Base-by-base conservation (phyloP, 2,329 filamentous ascomycete species). In the Ophiostoma sp. region DNA sequence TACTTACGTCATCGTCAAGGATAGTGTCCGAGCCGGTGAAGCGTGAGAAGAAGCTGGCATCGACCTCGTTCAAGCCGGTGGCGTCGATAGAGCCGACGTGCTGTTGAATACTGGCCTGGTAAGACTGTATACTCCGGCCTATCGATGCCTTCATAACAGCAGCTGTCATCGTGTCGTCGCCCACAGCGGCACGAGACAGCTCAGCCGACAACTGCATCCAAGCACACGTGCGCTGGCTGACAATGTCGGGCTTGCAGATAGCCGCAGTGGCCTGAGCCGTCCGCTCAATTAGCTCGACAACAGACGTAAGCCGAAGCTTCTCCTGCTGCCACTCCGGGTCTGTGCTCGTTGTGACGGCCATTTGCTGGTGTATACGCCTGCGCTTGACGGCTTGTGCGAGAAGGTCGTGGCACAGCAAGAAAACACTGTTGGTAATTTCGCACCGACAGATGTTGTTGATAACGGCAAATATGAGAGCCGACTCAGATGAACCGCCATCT, bases 401-500 rank as follows among this genome's bases (percentile, higher is more conserved):
- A 13, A 65, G 62, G 17, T 65, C 62, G 62, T 65, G 62, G 33
- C 62, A 65, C 35, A 65, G 35, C 62, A 65, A 33, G 11, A 65
- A 65, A 2, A 65, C 62, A 11, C 33, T 36, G 62, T 65, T 65
- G 62, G 20, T 36, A 11, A 65, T 65, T 23, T 65, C 62, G 62
- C 62, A 65, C 62, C 62, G 62, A 20, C 62, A 65, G 33, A 36
- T 65, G 20, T 65, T 65, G 62, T 65, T 65, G 62, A 65, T 39
- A 15, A 65, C 62, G 7, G 62, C 62, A 65, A 65, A 65, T 5
- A 65, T 36, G 1, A 65, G 62, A 17, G 62, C 62, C 20, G 20
- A 15, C 62, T 65, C 62, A 33, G 62, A 11, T 8, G 62, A n/a
- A 2, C 62, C 62, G 27, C 8, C 1, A 15, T 65, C 62, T 5